A percentile compares a stretch with the other conserved stretches of the same genome.
Conservation (phyloP, 768 basidiomycete species). For the Boletus subparvulus region DNA sequence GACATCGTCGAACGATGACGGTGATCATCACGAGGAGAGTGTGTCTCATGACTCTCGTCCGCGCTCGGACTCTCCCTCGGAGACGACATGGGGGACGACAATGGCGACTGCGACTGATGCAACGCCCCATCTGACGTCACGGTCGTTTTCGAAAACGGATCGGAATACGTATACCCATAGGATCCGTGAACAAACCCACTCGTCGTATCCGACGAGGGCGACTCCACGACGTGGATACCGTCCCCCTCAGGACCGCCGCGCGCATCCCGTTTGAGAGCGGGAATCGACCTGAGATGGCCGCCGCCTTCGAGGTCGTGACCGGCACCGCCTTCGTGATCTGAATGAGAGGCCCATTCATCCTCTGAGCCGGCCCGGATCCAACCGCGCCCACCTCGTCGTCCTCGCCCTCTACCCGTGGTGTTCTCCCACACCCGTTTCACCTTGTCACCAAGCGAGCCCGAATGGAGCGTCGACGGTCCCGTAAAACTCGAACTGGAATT, state of each 20-base stretch:
- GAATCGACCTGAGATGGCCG: not conserved
- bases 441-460: constrained; percentile 28
- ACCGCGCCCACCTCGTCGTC: constrained; percentile 36
- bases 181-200: constrained; percentile 8
- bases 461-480: constrained; percentile 10
- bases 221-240: constrained; percentile 21
- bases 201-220: constrained; percentile 26
- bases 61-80: constrained; percentile 21
- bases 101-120: constrained; percentile 31
- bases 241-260: not conserved
- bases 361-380: constrained; percentile 52
- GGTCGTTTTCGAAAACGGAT: constrained; percentile 22
- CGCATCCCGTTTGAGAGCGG: not conserved
- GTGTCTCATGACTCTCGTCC: constrained; percentile 9
- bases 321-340: constrained; percentile 15
- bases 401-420: constrained; percentile 1
- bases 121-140: constrained; percentile 1
- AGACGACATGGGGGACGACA: constrained; percentile 23
- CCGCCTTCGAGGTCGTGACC: not conserved
- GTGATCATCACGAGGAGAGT: constrained; percentile 4
- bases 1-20: constrained; percentile 27
- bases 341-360: constrained; percentile 47
- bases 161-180: constrained; percentile 15
- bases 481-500: constrained; percentile 10
- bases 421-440: constrained; percentile 28